A percentile compares a stretch with the other conserved stretches of the same genome.
Conservation (phyloP, 306 rosid genomes). For the Mimosa bimucronata region DNA sequence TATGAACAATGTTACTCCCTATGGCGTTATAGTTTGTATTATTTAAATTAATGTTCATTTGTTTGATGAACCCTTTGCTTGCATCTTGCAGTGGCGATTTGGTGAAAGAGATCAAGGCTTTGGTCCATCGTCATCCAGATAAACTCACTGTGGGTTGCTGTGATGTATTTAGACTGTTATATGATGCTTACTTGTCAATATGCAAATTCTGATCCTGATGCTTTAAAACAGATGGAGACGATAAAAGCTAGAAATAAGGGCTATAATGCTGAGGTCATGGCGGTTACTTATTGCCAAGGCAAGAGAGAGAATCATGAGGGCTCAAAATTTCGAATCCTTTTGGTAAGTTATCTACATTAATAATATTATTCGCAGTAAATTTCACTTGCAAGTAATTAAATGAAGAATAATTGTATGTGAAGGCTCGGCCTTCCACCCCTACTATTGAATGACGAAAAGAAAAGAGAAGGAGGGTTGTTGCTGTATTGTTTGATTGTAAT, state of each 20-base stretch:
- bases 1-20: background rate
- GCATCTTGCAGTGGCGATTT: constrained; percentile 68
- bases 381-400: constrained; percentile 27
- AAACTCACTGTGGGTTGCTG: constrained; percentile 66
- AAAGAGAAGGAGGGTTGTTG: background rate
- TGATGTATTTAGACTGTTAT: constrained; percentile 26
- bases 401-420: constrained; percentile 17
- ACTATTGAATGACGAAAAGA: background rate
- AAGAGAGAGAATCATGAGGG: constrained; percentile 55
- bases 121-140: constrained; percentile 87
- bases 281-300: constrained; percentile 73
- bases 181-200: constrained; percentile 33
- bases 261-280: constrained; percentile 68
- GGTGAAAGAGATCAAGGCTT: constrained; percentile 71
- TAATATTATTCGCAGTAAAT: constrained; percentile 6
- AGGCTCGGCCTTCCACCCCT: constrained; percentile 27
- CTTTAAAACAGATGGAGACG: constrained; percentile 65
- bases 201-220: constrained; percentile 35
- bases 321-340: constrained; percentile 82
- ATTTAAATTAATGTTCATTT: constrained; percentile 15
- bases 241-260: constrained; percentile 72
- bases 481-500: constrained; percentile 3
- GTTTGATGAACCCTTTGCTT: constrained; percentile 38
- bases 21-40: background rate
- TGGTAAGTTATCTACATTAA: constrained; percentile 63